phyloP scores from a whole-genome alignment of 768 basidiomycete species.

The Tephrocybe sp. region DNA sequence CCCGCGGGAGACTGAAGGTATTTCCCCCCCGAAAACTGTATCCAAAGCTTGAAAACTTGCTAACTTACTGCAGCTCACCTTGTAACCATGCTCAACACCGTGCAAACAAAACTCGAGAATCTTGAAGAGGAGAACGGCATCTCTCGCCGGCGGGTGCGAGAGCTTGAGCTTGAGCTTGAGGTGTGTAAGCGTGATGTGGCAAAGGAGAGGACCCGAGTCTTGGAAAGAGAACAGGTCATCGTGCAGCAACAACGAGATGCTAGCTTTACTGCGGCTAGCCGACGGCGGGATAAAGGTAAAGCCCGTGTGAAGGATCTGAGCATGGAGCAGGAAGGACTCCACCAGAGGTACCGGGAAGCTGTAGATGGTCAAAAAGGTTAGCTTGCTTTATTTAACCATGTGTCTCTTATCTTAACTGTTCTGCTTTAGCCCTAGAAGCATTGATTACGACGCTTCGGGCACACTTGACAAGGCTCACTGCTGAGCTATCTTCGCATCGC shows the following conservation, averaged over 20 bases:
- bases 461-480: conserved; percentile 76
- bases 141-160: conserved; percentile 79
- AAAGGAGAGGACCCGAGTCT: conserved; percentile 62
- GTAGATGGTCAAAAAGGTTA: conserved; percentile 90
- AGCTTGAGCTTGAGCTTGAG: conserved; percentile 86
- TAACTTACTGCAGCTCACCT: conserved; percentile 50
- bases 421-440: conserved; percentile 69
- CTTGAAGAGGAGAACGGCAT: conserved; percentile 83
- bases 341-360: conserved; percentile 66
- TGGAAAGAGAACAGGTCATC: conserved; percentile 54
- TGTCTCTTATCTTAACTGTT: conserved; percentile 24
- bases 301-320: conserved; percentile 28
- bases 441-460: conserved; percentile 71
- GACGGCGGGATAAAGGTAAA: conserved; percentile 38
- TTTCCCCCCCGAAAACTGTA: background rate
- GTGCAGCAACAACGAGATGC: conserved; percentile 32
- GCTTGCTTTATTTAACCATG: background rate
- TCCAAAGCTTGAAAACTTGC: background rate
- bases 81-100: conserved; percentile 55
- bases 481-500: conserved; percentile 78
- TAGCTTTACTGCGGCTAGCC: conserved; percentile 20
- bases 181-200: conserved; percentile 78
- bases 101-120: conserved; percentile 68
- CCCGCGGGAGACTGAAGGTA: conserved; percentile 68
- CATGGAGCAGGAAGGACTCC: conserved; percentile 37